Conservation (phyloP, 257 asterid species). For the Solanum pinnatisectum region DNA sequence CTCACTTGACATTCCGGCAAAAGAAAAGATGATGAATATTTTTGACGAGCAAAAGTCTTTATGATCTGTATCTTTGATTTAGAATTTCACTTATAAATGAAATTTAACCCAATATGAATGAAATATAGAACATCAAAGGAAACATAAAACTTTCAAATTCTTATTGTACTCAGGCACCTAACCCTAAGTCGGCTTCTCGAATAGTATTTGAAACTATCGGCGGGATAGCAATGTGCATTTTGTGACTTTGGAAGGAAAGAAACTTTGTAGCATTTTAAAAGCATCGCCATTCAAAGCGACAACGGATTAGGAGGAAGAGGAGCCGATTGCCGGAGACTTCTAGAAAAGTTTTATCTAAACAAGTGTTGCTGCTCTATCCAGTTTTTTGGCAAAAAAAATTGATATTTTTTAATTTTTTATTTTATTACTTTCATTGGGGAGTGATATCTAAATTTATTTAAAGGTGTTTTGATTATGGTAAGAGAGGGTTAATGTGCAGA, state of each 20-base stretch:
- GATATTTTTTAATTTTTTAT: too few relatives aligned
- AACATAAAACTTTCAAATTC: constrained; percentile 33
- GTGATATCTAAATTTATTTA: too few relatives aligned
- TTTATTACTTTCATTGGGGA: too few relatives aligned
- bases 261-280: constrained; percentile 29
- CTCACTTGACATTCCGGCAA: too few relatives aligned
- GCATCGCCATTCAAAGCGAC: constrained; percentile 15
- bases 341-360: background rate
- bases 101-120: background rate
- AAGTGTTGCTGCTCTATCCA: background rate
- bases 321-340: background rate
- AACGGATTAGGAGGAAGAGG: background rate
- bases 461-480: too few relatives aligned
- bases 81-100: background rate
- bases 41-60: too few relatives aligned
- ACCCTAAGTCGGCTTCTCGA: constrained; percentile 9
- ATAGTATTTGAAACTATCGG: background rate
- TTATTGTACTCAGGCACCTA: constrained; percentile 18
- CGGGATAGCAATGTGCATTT: background rate
- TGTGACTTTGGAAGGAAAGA: background rate
- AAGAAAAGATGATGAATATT: too few relatives aligned
- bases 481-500: too few relatives aligned
- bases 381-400: too few relatives aligned
- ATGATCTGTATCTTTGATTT: background rate
- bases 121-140: constrained; percentile 64